These are phyloP conservation scores for Stemphylium beticola DNA, from an alignment of 2,329 filamentous ascomycete species.

Conservation along the genomic window DNA sequence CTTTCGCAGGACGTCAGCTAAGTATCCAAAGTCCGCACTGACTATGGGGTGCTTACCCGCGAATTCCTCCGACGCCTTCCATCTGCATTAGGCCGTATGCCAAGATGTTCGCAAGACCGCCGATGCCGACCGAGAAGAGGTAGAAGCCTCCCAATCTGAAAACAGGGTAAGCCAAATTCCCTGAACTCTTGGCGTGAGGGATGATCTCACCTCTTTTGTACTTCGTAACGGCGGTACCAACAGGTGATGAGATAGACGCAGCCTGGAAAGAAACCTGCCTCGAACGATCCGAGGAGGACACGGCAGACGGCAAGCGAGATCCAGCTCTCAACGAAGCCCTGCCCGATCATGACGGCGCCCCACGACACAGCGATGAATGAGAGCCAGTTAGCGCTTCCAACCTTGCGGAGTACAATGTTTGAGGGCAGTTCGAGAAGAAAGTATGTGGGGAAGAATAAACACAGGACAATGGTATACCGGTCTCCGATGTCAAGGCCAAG, in stretches of 20 bases:
- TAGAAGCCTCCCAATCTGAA: constrained; percentile 30
- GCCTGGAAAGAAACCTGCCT: constrained; percentile 37
- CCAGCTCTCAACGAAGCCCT: constrained; percentile 36
- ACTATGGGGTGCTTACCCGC: constrained; percentile 4
- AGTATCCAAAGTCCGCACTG: background rate
- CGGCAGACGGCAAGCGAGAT: constrained; percentile 27
- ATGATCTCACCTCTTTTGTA: constrained; percentile 27
- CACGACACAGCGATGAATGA: constrained; percentile 32
- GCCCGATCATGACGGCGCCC: constrained; percentile 37
- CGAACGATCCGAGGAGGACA: constrained; percentile 31
- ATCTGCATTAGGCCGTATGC: constrained; percentile 39
- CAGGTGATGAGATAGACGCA: constrained; percentile 39
- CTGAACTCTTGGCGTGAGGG: background rate
- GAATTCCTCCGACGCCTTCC: constrained; percentile 28
- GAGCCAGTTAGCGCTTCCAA: constrained; percentile 39
- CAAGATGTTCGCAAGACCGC: constrained; percentile 36
- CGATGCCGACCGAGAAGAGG: constrained; percentile 34
- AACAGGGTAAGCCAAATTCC: background rate
- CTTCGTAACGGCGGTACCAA: constrained; percentile 36
- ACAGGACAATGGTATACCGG: constrained; percentile 33
- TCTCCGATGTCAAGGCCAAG: constrained; percentile 29
- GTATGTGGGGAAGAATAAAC: constrained; percentile 38
- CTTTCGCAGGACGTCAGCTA: background rate
- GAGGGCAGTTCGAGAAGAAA: constrained; percentile 31
- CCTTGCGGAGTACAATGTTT: constrained; percentile 32